Evolutionary conservation across 257 asterid genomes (phyloP).

Genomic region (Fraxinus cuspidata): DNA sequence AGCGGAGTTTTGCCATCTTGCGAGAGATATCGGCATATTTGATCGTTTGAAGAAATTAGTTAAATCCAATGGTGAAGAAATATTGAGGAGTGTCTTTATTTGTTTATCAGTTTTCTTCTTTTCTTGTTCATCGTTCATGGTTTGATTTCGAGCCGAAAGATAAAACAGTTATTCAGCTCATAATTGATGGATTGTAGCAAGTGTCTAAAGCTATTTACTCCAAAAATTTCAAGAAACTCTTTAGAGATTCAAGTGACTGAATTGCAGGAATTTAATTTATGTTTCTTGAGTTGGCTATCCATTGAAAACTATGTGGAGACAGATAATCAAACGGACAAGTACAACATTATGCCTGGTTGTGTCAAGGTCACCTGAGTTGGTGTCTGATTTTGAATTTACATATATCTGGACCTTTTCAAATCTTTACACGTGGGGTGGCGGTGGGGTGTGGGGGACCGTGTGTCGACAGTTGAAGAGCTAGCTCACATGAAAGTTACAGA

Average conservation of each 20-base stretch:
- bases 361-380: neutral
- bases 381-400: neutral
- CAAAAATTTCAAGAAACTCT: neutral
- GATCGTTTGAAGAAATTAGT: conserved; percentile 3
- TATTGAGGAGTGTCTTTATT: neutral
- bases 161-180: neutral
- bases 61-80: conserved; percentile 42
- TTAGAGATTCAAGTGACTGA: neutral
- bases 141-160: neutral
- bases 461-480: too few species aligned
- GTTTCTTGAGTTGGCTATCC: neutral
- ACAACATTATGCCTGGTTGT: neutral
- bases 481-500: too few species aligned
- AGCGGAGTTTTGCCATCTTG: conserved; percentile 19
- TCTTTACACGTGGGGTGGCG: too few species aligned
- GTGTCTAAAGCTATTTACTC: neutral
- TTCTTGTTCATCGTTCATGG: neutral
- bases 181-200: neutral
- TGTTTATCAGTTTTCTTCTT: neutral
- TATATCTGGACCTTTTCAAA: neutral
- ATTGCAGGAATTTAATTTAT: neutral
- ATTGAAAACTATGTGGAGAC: too few species aligned
- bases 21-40: conserved; percentile 7
- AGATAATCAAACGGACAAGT: neutral
- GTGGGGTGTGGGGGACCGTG: too few species aligned